Conservation (phyloP, 73 alveolate species). For the Tetrahymena elliotti region DNA sequence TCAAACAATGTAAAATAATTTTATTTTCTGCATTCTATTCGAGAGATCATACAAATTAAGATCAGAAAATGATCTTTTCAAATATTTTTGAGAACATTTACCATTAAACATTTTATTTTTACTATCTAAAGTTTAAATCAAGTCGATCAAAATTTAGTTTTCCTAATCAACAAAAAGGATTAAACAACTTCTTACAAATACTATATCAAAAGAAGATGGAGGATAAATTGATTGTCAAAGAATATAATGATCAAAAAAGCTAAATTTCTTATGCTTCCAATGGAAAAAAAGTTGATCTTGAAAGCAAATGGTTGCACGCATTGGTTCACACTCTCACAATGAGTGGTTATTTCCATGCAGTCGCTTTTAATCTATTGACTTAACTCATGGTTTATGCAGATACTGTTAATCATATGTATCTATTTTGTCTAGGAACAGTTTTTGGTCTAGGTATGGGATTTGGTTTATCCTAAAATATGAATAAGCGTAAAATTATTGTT, state of each 20-base stretch:
- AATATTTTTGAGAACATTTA: not conserved
- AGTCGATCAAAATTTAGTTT: not conserved
- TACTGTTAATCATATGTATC: not conserved
- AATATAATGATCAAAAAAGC: not conserved
- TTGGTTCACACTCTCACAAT: not conserved
- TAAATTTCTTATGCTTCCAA: not conserved
- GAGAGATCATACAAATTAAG: not conserved
- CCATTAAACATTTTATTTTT: not conserved
- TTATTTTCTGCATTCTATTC: not conserved
- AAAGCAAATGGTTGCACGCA: not conserved
- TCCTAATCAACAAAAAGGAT: not conserved
- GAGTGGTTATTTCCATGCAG: constrained; percentile 1
- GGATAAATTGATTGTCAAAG: not conserved
- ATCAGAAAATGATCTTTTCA: not conserved
- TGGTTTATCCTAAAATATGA: not conserved
- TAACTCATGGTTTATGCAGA: not conserved
- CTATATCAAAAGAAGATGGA: not conserved
- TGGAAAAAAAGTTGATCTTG: not conserved
- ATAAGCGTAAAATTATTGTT: not conserved
- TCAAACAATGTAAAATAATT: not conserved
- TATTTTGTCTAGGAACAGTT: not conserved
- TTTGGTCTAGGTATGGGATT: not conserved
- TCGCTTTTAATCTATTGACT: not conserved
- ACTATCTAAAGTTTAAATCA: not conserved
- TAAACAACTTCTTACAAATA: too few relatives aligned